Evolutionary conservation across 2,329 filamentous ascomycete genomes (phyloP), one percentile per base, ranked within the genome.

Genomic region (Diplodia corticola): DNA sequence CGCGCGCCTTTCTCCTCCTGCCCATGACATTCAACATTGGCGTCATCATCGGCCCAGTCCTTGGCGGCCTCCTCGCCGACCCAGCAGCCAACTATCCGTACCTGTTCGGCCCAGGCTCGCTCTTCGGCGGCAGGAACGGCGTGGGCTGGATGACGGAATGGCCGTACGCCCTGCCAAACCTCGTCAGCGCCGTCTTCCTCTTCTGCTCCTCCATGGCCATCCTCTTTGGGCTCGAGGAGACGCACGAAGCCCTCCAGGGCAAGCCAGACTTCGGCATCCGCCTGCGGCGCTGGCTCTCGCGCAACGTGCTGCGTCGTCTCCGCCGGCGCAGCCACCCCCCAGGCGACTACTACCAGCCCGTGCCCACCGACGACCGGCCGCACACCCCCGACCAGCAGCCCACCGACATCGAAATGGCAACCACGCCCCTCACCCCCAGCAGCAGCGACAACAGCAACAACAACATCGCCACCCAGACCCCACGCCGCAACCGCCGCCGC

Each of bases 91-190:
- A 80, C 10, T 86, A 91, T 72, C 89, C 89, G 0, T 76, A 77
- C 0, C 63, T 90, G 0, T 91, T 92, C 71, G 88, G 87, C 0
- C 82, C 85, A 3, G 83, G 81, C 0, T 86, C 86, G 0, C 68
- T 81, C 0, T 74, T 90, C 35, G 86, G 86, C 1, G 85, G 86
- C 0, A 78, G 83, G 64, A 68, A 82, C 54, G 88, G 87, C 0
- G 87, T 88, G 1, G 77, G 82, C 68, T 91, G 89, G 87, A 86
- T 90, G 81, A 80, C 78, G 22, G 77, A 79, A 59, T 91, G 87
- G 76, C 89, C 89, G 0, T 92, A 89, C 76, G 88, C 88, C 1
- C 78, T 92, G 46, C 90, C 90, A 0, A 91, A 90, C 71, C 76
- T 92, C 0, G 79, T 91, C 59, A 91, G 87, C 71, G 87, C 86